Percentiles rank a stretch among this genome's conserved stretches.
phyloP scores from a whole-genome alignment of 176 grass and related monocot genomes.

The Leersia perrieri region DNA sequence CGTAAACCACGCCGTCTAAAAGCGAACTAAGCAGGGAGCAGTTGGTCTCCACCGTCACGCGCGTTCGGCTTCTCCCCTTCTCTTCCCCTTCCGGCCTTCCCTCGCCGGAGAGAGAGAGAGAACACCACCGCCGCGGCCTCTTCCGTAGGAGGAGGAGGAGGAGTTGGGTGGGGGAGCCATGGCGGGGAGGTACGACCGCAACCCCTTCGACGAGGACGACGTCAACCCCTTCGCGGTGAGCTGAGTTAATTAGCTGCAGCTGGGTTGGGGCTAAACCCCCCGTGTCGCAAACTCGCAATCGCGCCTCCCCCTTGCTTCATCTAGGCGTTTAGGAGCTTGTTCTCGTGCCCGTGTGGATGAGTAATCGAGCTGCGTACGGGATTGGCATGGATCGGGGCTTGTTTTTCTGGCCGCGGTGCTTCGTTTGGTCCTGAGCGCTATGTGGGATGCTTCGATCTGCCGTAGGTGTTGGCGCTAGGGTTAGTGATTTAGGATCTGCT shows the following conservation, averaged over 20 bases:
- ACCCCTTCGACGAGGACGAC: slow-evolving; percentile 92
- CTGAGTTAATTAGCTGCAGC: neutral
- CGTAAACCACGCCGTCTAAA: slow-evolving; percentile 23
- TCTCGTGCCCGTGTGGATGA: neutral
- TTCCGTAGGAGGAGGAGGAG: neutral
- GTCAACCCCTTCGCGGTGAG: slow-evolving; percentile 93
- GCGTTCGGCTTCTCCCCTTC: neutral
- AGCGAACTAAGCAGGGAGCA: neutral
- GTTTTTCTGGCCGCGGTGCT: neutral
- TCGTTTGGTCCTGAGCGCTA: neutral
- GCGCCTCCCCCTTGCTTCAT: neutral
- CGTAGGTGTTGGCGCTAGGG: neutral
- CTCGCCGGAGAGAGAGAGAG: slow-evolving; percentile 55
- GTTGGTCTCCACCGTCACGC: slow-evolving; percentile 43
- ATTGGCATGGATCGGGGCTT: neutral
- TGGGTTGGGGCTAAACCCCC: neutral
- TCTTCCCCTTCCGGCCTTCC: neutral
- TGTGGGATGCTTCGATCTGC: slow-evolving; percentile 34
- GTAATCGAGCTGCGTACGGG: neutral
- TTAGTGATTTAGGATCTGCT: neutral
- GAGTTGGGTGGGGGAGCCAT: slow-evolving; percentile 36
- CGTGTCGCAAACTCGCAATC: neutral
- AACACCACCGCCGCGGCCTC: neutral
- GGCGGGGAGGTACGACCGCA: slow-evolving; percentile 89
- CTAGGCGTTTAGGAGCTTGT: neutral